Base-by-base conservation (phyloP, 306 rosid species). In the Prunus mira region DNA sequence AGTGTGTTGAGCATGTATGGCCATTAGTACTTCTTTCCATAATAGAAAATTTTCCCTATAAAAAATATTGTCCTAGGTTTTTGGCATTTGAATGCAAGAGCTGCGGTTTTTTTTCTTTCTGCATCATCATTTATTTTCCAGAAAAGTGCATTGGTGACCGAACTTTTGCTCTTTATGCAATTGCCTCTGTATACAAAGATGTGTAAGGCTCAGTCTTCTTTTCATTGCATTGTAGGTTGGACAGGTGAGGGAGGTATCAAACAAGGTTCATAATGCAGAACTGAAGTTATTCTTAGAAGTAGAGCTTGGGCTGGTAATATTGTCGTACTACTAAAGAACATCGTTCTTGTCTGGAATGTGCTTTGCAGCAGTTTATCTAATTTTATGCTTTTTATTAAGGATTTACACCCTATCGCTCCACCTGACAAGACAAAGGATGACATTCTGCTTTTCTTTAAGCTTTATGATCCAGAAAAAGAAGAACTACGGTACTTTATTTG, bases 401-500 rank as follows among this genome's bases (percentile, higher is more conserved):
- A 92, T 76, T 75, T 75, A 61, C 82, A 60, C 49, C 89, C 89
- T 78, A 76, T 92, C 71, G 81, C 90, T 81, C 93, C 93, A 22
- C 91, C 90, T 72, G 91, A 84, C 47, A 89, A 87, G 88, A 89
- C 96, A 32, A 86, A 86, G 83, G 96, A 89, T 74, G 97, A 92
- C 75, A 92, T 90, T 70, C 86, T 92, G 20, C 93, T 92, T 60
- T 92, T 92, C 85, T 92, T 92, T 87, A 92, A 92, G 87, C 85
- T 92, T 71, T 92, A 92, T 69, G 96, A 92, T 79, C 91, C 93
- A 75, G 96, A 88, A 61, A 92, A 92, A 80, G 91, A 87, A 84
- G 93, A 87, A 81, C 86, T 92, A 71, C 86, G 97, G 97, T 92
- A 89, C 60, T 81, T 76, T 38, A 50, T 27, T 64, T 60, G 52